Evolutionary conservation across 2,329 filamentous ascomycete genomes (phyloP).

Genomic region (Colletotrichum incanum): DNA sequence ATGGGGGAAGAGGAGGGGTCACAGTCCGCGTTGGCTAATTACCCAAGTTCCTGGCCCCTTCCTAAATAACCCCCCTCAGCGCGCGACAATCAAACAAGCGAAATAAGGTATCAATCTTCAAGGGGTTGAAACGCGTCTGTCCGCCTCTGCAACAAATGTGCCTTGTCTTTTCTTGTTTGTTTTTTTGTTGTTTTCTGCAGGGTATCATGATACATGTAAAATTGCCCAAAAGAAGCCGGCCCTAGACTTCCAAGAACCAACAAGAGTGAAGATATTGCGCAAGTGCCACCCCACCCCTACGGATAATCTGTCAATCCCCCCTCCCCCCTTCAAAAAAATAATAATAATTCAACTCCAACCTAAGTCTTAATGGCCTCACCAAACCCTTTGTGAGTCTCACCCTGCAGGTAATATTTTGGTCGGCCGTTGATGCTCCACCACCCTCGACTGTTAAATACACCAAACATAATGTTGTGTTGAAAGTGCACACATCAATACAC

Average conservation of each 20-base stretch:
- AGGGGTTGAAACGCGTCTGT: constrained; percentile 37
- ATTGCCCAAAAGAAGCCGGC: constrained; percentile 35
- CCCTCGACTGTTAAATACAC: constrained; percentile 18
- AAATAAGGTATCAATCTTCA: constrained; percentile 40
- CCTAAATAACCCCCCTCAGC: constrained; percentile 13
- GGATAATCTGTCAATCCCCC: neutral
- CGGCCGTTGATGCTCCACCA: constrained; percentile 16
- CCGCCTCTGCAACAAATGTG: constrained; percentile 8
- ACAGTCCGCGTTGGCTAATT: constrained; percentile 23
- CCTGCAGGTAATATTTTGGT: constrained; percentile 19
- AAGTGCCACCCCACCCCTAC: neutral
- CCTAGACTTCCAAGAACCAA: constrained; percentile 21
- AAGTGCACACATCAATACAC: constrained; percentile 27
- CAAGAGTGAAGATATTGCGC: constrained; percentile 23
- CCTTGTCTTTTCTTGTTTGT: constrained; percentile 21
- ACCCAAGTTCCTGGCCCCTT: constrained; percentile 18
- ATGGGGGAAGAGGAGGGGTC: constrained; percentile 24
- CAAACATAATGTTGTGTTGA: constrained; percentile 22
- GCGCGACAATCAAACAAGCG: constrained; percentile 42
- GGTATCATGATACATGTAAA: constrained; percentile 42
- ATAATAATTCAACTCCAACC: constrained; percentile 28
- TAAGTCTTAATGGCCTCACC: constrained; percentile 22
- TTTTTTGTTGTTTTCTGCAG: constrained; percentile 38
- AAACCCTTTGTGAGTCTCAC: constrained; percentile 11
- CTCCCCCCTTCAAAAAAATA: neutral